Evolutionary conservation across 2,329 filamentous ascomycete genomes (phyloP).

Genomic region (Venturia oleaginea): DNA sequence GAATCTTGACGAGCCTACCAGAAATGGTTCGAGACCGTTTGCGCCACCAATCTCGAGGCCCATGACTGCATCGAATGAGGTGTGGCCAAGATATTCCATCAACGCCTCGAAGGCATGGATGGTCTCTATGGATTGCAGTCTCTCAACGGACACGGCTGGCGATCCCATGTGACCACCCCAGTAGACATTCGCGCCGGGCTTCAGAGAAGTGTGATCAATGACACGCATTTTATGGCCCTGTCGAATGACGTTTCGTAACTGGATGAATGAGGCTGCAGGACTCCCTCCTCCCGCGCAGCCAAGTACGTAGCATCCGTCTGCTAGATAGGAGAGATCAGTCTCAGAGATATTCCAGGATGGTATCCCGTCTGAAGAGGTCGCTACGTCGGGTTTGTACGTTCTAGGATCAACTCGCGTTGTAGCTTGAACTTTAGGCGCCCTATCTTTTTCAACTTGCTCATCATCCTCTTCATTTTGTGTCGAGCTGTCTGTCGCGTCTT

Average conservation of each 20-base stretch:
- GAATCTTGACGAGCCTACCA: slow-evolving; percentile 20
- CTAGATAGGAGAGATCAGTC: slow-evolving; percentile 37
- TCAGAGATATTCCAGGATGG: slow-evolving; percentile 36
- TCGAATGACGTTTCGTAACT: slow-evolving; percentile 32
- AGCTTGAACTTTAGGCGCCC: background rate
- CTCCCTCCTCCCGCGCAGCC: slow-evolving; percentile 41
- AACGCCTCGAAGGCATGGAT: slow-evolving; percentile 4
- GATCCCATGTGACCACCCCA: slow-evolving; percentile 38
- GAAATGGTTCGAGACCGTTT: slow-evolving; percentile 28
- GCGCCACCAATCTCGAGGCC: slow-evolving; percentile 40
- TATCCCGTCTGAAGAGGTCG: slow-evolving; percentile 19
- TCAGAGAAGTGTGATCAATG: slow-evolving; percentile 33
- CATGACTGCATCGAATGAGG: slow-evolving; percentile 31
- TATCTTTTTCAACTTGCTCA: slow-evolving; percentile 10
- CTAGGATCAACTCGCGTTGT: slow-evolving; percentile 20
- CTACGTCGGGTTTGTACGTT: slow-evolving; percentile 33
- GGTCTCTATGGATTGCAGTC: slow-evolving; percentile 34
- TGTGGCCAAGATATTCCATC: slow-evolving; percentile 12
- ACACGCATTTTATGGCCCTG: slow-evolving; percentile 33
- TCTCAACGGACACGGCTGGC: slow-evolving; percentile 35
- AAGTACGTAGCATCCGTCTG: slow-evolving; percentile 40
- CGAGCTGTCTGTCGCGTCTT: slow-evolving; percentile 12
- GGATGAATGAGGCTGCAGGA: slow-evolving; percentile 36
- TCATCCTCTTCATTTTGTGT: slow-evolving; percentile 15
- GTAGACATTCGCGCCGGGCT: slow-evolving; percentile 35